phyloP scores from a whole-genome alignment of 805 yeast genomes.

The Suhomyces pyralidae region DNA sequence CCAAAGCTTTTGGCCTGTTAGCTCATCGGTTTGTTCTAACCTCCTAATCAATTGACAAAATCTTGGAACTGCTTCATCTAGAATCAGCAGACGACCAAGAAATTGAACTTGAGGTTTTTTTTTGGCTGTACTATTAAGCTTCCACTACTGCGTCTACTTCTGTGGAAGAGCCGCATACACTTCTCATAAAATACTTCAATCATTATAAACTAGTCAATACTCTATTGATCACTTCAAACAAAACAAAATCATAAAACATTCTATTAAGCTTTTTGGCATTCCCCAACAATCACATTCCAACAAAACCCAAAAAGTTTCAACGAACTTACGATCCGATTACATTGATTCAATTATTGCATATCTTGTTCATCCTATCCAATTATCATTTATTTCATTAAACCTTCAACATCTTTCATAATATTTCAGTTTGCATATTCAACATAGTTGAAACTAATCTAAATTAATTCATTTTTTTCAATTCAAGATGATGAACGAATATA shows the following conservation, averaged over 20 bases:
- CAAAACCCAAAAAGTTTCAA: background rate
- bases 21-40: background rate
- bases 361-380: background rate
- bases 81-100: background rate
- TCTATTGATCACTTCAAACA: too few relatives aligned
- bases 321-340: background rate
- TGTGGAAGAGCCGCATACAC: background rate
- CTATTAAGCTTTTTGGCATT: too few relatives aligned
- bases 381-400: background rate
- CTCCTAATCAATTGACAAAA: background rate
- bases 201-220: background rate
- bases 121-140: background rate
- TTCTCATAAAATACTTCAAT: too few relatives aligned
- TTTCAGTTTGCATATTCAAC: slow-evolving; percentile 1
- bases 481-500: slow-evolving; percentile 37
- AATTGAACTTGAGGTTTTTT: too few relatives aligned
- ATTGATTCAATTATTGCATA: background rate
- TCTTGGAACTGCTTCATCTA: background rate
- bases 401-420: background rate
- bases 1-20: background rate
- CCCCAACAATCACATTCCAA: too few relatives aligned
- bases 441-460: background rate
- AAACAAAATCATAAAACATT: too few relatives aligned
- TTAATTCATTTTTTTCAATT: background rate
- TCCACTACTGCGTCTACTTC: background rate